These are phyloP conservation scores for Xylaria sp. DNA, from an alignment of 495 filamentous ascomycete species.

Conservation along the genomic window DNA sequence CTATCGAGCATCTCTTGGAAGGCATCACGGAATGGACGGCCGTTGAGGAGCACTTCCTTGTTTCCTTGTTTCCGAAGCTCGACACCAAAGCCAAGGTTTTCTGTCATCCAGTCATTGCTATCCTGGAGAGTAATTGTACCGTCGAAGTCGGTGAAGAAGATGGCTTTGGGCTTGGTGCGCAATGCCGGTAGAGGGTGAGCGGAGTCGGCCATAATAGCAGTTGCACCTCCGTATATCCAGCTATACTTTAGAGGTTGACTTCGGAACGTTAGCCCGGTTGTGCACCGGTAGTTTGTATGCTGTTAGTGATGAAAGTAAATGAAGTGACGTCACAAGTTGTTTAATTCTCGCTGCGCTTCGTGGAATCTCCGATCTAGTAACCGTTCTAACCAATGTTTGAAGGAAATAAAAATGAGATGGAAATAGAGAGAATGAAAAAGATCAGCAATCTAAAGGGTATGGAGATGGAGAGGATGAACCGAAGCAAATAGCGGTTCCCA, in stretches of 20 bases:
- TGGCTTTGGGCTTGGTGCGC: conserved; percentile 75
- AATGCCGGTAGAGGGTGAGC: conserved; percentile 56
- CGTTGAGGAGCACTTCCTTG: conserved; percentile 71
- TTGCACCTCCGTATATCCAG: background rate
- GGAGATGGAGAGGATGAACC: conserved; percentile 1
- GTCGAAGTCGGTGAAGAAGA: conserved; percentile 98
- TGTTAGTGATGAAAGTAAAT: background rate
- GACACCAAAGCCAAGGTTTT: conserved; percentile 84
- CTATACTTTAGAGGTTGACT: background rate
- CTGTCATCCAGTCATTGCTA: conserved; percentile 94
- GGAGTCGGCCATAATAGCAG: conserved; percentile 29
- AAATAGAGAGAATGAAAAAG: background rate
- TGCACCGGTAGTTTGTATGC: background rate
- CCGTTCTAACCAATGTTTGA: background rate
- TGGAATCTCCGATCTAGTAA: background rate
- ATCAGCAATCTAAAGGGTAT: background rate
- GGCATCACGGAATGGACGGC: conserved; percentile 76
- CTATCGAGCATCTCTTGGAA: conserved; percentile 90
- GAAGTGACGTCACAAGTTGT: conserved; percentile 16
- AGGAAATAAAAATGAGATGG: background rate
- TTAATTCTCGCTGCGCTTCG: background rate
- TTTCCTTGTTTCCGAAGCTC: conserved; percentile 71
- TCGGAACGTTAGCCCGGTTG: background rate
- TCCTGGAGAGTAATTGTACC: conserved; percentile 92
- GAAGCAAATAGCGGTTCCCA: conserved; percentile 17